Percentiles rank a stretch among this genome's conserved stretches.
These are phyloP conservation scores for Cornus suecica DNA, from an alignment of 148 eudicot genomes.

Conservation along the genomic window DNA sequence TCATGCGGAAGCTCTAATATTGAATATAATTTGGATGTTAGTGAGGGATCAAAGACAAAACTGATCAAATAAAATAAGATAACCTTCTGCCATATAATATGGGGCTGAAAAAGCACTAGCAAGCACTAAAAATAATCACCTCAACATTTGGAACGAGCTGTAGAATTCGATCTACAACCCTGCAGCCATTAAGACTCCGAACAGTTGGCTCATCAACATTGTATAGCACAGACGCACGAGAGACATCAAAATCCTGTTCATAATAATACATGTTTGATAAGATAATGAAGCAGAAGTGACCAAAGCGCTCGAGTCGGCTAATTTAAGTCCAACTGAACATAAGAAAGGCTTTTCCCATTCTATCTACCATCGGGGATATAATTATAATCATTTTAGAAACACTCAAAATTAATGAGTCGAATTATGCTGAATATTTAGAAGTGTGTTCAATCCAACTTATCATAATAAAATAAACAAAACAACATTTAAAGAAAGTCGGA, in stretches of 20 bases:
- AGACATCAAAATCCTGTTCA: constrained; percentile 54
- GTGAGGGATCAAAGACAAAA: neutral
- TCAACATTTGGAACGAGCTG: constrained; percentile 54
- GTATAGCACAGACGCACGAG: constrained; percentile 43
- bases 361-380: no score
- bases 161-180: constrained; percentile 68
- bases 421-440: no score
- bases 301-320: neutral
- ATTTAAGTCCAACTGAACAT: no score
- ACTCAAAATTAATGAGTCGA: no score
- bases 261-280: neutral
- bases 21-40: neutral
- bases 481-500: no score
- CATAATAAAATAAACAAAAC: no score
- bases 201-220: constrained; percentile 62
- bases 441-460: no score
- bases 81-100: neutral
- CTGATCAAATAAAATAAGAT: neutral
- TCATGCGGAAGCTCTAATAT: constrained; percentile 52
- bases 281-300: neutral
- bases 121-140: constrained; percentile 23
- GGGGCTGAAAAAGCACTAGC: neutral
- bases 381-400: no score
- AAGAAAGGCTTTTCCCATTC: no score
- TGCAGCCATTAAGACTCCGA: constrained; percentile 58